Percentiles rank a stretch among this genome's conserved stretches.
Conservation (phyloP, 305 asterid genomes). For the Salvia sclarea region DNA sequence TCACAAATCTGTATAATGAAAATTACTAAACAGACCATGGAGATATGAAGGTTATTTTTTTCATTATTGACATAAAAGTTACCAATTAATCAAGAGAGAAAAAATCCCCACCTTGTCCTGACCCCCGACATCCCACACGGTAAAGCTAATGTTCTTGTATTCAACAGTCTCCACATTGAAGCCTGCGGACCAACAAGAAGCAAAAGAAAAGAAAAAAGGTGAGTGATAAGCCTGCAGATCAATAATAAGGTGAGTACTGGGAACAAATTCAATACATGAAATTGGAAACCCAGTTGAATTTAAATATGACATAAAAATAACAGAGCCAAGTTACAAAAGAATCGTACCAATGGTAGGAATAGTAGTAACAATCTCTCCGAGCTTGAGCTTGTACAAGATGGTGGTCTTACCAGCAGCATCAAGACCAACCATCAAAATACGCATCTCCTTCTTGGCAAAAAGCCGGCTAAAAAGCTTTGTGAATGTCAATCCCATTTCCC, state of each 20-base stretch:
- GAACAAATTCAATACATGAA: conserved; percentile 13
- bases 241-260: not conserved
- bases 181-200: conserved; percentile 41
- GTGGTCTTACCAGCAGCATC: conserved; percentile 88
- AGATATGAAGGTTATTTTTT: not conserved
- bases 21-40: not conserved
- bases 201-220: not conserved
- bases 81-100: not conserved
- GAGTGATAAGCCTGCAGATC: no score
- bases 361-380: conserved; percentile 76
- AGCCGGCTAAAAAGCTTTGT: conserved; percentile 75
- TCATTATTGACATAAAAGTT: not conserved
- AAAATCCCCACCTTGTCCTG: conserved; percentile 53
- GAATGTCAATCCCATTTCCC: conserved; percentile 68
- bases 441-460: conserved; percentile 83
- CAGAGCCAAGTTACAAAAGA: conserved; percentile 13
- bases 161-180: conserved; percentile 64
- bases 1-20: not conserved
- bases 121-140: conserved; percentile 70
- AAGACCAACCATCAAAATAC: conserved; percentile 78
- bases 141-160: conserved; percentile 73
- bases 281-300: not conserved
- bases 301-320: conserved; percentile 3
- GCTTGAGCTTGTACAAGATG: conserved; percentile 76
- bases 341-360: conserved; percentile 71